Conservation (phyloP, 352 stramenopile species). For the Phytopythium cucurbitacearum region DNA sequence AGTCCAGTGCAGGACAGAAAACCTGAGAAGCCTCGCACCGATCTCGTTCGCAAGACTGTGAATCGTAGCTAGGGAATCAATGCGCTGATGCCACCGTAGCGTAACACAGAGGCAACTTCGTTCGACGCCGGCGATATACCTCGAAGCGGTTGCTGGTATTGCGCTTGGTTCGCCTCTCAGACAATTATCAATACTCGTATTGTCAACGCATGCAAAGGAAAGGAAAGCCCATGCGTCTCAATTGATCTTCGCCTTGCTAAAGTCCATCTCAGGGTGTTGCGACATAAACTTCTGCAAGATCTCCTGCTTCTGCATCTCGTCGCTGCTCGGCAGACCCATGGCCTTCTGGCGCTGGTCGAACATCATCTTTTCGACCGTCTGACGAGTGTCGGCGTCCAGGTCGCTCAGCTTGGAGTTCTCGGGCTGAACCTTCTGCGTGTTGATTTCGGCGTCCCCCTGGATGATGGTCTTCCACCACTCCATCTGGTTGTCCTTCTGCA, state of each 20-base stretch:
- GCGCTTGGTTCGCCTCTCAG: background rate
- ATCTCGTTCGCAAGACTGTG: too few species aligned
- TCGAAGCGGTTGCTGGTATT: too few species aligned
- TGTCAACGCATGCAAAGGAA: background rate
- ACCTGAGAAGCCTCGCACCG: too few species aligned
- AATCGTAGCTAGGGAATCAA: too few species aligned
- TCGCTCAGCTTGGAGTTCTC: slow-evolving; percentile 98
- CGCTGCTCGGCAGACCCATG: slow-evolving; percentile 94
- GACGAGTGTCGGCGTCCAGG: slow-evolving; percentile 96
- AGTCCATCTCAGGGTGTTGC: slow-evolving; percentile 99
- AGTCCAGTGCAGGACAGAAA: too few species aligned
- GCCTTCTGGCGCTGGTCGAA: slow-evolving; percentile 97
- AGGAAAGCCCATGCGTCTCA: slow-evolving; percentile 26
- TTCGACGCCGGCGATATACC: too few species aligned
- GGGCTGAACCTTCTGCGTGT: slow-evolving; percentile 98
- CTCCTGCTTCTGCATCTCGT: slow-evolving; percentile 98
- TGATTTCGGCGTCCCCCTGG: slow-evolving; percentile 93
- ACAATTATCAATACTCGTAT: background rate
- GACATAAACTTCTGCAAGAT: slow-evolving; percentile 99
- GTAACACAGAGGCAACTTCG: too few species aligned
- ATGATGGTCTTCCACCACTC: slow-evolving; percentile 99
- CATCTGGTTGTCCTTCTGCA: slow-evolving; percentile 99
- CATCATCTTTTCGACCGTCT: slow-evolving; percentile 99
- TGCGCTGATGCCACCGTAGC: too few species aligned
- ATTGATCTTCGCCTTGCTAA: slow-evolving; percentile 97